Evolutionary conservation across 148 eudicot species (phyloP).

Genomic region (Amaranthus hypochondriacus): DNA sequence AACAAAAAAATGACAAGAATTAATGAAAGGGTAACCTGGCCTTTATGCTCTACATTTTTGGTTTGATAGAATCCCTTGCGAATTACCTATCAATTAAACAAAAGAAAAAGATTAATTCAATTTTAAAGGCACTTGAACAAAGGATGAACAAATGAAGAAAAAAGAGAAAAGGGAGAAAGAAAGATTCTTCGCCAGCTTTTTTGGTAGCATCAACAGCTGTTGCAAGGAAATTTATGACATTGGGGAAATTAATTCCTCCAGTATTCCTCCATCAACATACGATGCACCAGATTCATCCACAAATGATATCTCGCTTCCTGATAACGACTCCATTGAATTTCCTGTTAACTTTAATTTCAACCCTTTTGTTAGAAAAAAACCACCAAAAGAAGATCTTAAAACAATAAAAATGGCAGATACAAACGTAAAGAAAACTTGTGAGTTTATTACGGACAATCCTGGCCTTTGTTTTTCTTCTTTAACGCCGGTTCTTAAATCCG

Average conservation of each 20-base stretch:
- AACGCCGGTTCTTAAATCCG: conserved; percentile 3
- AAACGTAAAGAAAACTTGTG: conserved; percentile 23
- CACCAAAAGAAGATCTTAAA: neutral
- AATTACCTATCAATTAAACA: conserved; percentile 42
- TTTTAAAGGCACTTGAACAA: neutral
- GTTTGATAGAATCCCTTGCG: conserved; percentile 60
- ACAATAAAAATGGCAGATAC: neutral
- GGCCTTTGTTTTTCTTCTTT: conserved; percentile 25
- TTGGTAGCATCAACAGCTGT: conserved; percentile 47
- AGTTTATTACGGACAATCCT: conserved; percentile 27
- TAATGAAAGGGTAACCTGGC: conserved; percentile 38
- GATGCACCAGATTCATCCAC: conserved; percentile 6
- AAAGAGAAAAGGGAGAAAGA: neutral
- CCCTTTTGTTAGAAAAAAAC: neutral
- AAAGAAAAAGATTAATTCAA: neutral
- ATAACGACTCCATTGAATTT: neutral
- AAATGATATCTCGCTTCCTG: neutral
- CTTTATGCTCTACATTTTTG: conserved; percentile 87
- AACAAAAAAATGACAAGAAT: neutral
- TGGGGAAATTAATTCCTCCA: neutral
- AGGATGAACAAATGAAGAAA: neutral
- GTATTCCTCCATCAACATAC: too few species aligned
- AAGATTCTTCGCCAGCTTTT: conserved; percentile 44
- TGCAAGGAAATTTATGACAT: conserved; percentile 29
- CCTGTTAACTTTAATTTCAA: neutral